Percentiles rank a stretch among this genome's conserved stretches.
phyloP scores from a whole-genome alignment of 306 rosid species.

The Pyrus betulifolia region DNA sequence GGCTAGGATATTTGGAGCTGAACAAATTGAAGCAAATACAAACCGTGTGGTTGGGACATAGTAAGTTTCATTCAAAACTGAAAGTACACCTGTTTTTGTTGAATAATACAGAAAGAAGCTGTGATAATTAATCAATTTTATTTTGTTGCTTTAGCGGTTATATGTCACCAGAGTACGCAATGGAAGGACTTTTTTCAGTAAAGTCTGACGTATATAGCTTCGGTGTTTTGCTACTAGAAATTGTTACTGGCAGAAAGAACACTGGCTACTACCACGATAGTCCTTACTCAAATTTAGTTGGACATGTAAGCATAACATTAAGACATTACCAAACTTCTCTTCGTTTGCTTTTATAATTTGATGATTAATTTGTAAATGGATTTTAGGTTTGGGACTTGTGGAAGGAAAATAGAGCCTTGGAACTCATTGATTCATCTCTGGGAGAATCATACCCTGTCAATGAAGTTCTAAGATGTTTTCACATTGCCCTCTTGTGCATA shows the following conservation, averaged over 20 bases:
- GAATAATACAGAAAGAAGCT: too few species aligned
- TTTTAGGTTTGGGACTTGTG: background rate
- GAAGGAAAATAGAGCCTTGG: background rate
- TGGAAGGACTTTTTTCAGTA: conserved; percentile 6
- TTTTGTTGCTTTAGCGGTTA: background rate
- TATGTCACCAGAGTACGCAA: conserved; percentile 12
- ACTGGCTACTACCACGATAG: too few species aligned
- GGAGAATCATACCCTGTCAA: background rate
- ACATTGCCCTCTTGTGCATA: conserved; percentile 7
- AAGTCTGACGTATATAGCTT: conserved; percentile 21
- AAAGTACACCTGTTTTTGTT: too few species aligned
- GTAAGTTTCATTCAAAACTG: too few species aligned
- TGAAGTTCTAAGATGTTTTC: background rate
- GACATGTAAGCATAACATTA: background rate
- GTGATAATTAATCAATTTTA: conserved; percentile 9
- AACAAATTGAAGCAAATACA: too few species aligned
- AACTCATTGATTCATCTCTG: background rate
- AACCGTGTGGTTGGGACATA: too few species aligned
- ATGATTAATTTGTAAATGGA: background rate
- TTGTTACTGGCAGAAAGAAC: conserved; percentile 15
- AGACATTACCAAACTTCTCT: background rate
- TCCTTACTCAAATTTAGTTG: too few species aligned
- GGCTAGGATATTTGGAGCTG: too few species aligned
- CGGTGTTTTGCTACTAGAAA: conserved; percentile 17
- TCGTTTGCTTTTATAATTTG: background rate